Conservation (phyloP, 2,329 filamentous ascomycete genomes). For the Penicillium sp. region DNA sequence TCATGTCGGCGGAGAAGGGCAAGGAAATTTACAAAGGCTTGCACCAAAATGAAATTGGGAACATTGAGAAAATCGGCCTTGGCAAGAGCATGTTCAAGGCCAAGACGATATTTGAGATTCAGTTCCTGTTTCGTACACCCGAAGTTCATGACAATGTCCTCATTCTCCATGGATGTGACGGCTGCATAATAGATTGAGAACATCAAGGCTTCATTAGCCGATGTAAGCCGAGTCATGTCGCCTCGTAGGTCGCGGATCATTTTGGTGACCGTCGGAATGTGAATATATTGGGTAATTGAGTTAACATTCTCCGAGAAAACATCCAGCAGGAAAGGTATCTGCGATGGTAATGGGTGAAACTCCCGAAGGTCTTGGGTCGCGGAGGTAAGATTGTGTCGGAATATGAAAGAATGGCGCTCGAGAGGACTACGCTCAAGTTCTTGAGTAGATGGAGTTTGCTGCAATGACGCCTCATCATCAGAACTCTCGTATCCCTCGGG, state of each 20-base stretch:
- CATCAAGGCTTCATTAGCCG: constrained; percentile 57
- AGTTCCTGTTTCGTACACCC: constrained; percentile 23
- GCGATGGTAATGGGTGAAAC: constrained; percentile 58
- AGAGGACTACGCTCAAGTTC: constrained; percentile 49
- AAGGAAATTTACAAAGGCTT: constrained; percentile 25
- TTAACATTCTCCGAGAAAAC: constrained; percentile 60
- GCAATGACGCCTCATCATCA: constrained; percentile 31
- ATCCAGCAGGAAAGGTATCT: constrained; percentile 59
- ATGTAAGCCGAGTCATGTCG: constrained; percentile 39
- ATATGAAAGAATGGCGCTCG: constrained; percentile 58
- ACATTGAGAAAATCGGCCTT: constrained; percentile 26
- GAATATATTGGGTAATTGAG: constrained; percentile 33
- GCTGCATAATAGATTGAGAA: constrained; percentile 64
- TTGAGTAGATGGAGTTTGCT: constrained; percentile 28
- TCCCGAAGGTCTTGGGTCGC: constrained; percentile 39
- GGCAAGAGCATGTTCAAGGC: constrained; percentile 25
- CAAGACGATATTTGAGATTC: constrained; percentile 26
- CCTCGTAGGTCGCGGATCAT: constrained; percentile 40
- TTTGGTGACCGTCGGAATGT: constrained; percentile 35
- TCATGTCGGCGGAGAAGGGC: constrained; percentile 24
- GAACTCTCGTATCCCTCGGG: constrained; percentile 41
- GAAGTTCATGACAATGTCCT: constrained; percentile 47
- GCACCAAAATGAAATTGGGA: constrained; percentile 21
- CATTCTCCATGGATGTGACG: constrained; percentile 61
- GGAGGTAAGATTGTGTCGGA: constrained; percentile 47